These are phyloP conservation scores for Epichloe typhina DNA, from an alignment of 2,329 filamentous ascomycete genomes.

Conservation along the genomic window DNA sequence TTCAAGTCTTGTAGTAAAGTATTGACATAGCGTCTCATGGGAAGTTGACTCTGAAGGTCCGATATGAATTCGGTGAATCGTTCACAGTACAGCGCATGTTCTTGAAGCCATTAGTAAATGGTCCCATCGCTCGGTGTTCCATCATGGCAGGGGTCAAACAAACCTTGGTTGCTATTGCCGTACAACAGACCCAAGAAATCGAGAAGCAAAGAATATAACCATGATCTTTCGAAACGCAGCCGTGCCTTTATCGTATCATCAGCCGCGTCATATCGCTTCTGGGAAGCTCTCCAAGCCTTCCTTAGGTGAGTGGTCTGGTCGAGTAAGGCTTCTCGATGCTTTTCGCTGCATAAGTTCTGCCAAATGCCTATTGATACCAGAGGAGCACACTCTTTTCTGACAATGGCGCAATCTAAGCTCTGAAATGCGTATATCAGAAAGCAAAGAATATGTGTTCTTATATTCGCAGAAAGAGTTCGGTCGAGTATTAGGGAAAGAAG, in stretches of 20 bases:
- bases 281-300: conserved; percentile 82
- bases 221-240: conserved; percentile 81
- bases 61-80: conserved; percentile 84
- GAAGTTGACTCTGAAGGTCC: conserved; percentile 84
- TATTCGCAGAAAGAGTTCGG: conserved; percentile 45
- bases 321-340: conserved; percentile 58
- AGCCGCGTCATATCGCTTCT: conserved; percentile 75
- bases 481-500: conserved; percentile 79
- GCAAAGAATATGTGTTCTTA: conserved; percentile 72
- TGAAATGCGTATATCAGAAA: conserved; percentile 91
- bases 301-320: conserved; percentile 60
- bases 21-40: conserved; percentile 88
- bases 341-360: conserved; percentile 79
- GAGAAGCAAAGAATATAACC: conserved; percentile 76
- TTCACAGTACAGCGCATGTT: conserved; percentile 55
- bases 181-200: conserved; percentile 72
- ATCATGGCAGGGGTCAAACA: conserved; percentile 6
- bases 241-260: conserved; percentile 68
- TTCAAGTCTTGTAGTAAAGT: conserved; percentile 77
- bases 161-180: conserved; percentile 34
- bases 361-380: conserved; percentile 90
- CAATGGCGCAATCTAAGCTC: conserved; percentile 74
- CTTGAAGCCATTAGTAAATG: neutral
- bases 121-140: neutral
- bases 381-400: conserved; percentile 92